These are phyloP conservation scores for Tuber melanosporum DNA, from an alignment of 495 filamentous ascomycete species.

Conservation along the genomic window DNA sequence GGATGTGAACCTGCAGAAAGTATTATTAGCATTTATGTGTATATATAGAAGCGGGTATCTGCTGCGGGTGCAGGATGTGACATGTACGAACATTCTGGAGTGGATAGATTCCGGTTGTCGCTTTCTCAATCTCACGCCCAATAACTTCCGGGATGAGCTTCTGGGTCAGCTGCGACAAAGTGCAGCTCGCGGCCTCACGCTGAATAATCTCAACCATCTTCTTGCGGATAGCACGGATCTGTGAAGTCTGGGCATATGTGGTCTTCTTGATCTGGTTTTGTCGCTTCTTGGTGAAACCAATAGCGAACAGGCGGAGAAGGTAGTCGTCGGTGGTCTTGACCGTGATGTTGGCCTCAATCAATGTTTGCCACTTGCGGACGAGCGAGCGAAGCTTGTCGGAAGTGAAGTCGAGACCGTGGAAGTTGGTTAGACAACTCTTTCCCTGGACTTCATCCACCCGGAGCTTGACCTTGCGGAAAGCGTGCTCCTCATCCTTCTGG, in stretches of 20 bases:
- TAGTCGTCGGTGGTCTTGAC: constrained; percentile 99
- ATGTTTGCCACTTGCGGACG: constrained; percentile 97
- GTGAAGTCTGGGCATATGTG: constrained; percentile 89
- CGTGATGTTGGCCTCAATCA: constrained; percentile 98
- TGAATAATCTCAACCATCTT: constrained; percentile 99
- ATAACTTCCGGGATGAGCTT: constrained; percentile 99
- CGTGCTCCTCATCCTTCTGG: constrained; percentile 98
- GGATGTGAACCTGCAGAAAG: constrained; percentile 81
- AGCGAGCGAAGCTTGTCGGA: constrained; percentile 98
- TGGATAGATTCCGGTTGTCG: constrained; percentile 97
- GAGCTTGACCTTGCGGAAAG: constrained; percentile 99
- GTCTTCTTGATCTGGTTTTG: constrained; percentile 99
- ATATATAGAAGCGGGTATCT: constrained; percentile 8
- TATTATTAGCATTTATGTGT: constrained; percentile 14
- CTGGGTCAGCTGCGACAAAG: constrained; percentile 84
- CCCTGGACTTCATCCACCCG: constrained; percentile 97
- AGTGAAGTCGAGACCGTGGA: constrained; percentile 99
- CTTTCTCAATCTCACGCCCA: constrained; percentile 98
- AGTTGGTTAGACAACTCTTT: constrained; percentile 99
- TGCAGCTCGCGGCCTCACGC: constrained; percentile 88
- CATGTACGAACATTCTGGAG: constrained; percentile 79
- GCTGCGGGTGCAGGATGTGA: constrained; percentile 3
- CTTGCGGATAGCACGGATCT: constrained; percentile 94
- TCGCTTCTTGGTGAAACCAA: constrained; percentile 97
- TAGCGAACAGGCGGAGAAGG: constrained; percentile 94